Percentiles rank a stretch among this genome's conserved stretches.
phyloP scores from a whole-genome alignment of 768 basidiomycete species.

The Boletellus ananiceps region DNA sequence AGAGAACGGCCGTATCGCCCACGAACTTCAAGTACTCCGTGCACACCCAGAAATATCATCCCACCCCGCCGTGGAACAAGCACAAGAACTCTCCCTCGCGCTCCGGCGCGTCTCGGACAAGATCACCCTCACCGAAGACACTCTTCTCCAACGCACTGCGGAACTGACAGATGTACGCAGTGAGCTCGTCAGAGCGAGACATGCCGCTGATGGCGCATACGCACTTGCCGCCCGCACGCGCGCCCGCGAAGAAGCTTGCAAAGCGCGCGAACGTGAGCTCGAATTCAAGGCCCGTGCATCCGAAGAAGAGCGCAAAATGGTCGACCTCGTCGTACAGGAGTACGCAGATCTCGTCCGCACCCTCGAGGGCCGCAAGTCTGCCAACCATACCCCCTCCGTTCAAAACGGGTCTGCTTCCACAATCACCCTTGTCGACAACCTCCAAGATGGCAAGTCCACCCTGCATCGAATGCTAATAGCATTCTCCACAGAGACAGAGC shows the following conservation, averaged over 20 bases:
- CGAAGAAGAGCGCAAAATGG: constrained; percentile 56
- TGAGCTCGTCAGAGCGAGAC: constrained; percentile 41
- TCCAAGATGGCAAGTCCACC: constrained; percentile 46
- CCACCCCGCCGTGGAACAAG: constrained; percentile 36
- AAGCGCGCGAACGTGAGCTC: constrained; percentile 46
- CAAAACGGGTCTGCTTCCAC: constrained; percentile 16
- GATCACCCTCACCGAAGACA: constrained; percentile 55
- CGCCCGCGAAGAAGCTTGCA: constrained; percentile 50
- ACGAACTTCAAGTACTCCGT: constrained; percentile 55
- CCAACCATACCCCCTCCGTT: constrained; percentile 3
- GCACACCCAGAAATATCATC: constrained; percentile 44
- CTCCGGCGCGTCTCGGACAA: constrained; percentile 67
- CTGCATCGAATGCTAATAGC: constrained; percentile 47
- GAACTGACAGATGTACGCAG: constrained; percentile 43
- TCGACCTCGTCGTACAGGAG: constrained; percentile 62
- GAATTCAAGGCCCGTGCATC: constrained; percentile 41
- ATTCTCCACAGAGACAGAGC: constrained; percentile 45
- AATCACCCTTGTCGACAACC: constrained; percentile 29
- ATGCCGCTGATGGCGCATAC: constrained; percentile 48
- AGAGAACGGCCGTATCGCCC: constrained; percentile 53
- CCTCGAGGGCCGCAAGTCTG: constrained; percentile 46
- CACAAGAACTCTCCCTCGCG: constrained; percentile 59
- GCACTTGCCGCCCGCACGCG: constrained; percentile 50
- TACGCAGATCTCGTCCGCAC: constrained; percentile 72
- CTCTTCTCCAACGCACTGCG: constrained; percentile 44